Percentiles rank a stretch among this genome's conserved stretches.
Conservation (phyloP, 306 rosid species). For the Ochetophila trinervis region DNA sequence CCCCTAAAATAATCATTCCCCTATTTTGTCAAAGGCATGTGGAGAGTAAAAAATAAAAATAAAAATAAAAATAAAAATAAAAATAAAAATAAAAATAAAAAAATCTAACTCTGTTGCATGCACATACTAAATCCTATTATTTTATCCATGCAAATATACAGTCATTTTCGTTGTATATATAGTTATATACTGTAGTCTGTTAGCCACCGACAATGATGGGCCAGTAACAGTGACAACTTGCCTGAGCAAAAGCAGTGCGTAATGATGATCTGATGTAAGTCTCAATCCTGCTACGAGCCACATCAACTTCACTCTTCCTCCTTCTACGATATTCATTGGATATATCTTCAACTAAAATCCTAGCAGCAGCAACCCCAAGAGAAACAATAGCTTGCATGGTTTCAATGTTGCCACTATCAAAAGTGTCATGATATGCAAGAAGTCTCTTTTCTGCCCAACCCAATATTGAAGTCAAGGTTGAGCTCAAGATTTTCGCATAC, state of each 20-base stretch:
- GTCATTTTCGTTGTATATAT: no score
- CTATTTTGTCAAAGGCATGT: no score
- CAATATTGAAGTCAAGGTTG: conserved; percentile 77
- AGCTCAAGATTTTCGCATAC: conserved; percentile 77
- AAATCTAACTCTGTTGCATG: no score
- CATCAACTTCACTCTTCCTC: conserved; percentile 82
- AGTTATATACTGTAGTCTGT: background rate
- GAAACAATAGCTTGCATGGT: conserved; percentile 92
- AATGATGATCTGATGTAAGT: conserved; percentile 93
- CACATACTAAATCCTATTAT: background rate
- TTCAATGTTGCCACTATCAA: conserved; percentile 71
- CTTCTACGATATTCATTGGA: conserved; percentile 90
- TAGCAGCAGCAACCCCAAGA: conserved; percentile 89
- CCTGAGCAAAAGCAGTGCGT: conserved; percentile 99
- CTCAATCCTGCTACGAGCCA: conserved; percentile 87
- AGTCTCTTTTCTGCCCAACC: conserved; percentile 99
- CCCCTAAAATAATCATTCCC: no score
- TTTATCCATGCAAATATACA: background rate
- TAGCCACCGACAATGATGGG: background rate
- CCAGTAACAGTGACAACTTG: conserved; percentile 38
- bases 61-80: no score
- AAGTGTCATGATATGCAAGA: conserved; percentile 97
- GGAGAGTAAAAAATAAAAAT: no score
- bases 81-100: no score
- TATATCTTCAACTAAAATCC: conserved; percentile 87